Evolutionary conservation across 1,139 yeast genomes (phyloP).

Genomic region (Lodderomyces jiufengensis): DNA sequence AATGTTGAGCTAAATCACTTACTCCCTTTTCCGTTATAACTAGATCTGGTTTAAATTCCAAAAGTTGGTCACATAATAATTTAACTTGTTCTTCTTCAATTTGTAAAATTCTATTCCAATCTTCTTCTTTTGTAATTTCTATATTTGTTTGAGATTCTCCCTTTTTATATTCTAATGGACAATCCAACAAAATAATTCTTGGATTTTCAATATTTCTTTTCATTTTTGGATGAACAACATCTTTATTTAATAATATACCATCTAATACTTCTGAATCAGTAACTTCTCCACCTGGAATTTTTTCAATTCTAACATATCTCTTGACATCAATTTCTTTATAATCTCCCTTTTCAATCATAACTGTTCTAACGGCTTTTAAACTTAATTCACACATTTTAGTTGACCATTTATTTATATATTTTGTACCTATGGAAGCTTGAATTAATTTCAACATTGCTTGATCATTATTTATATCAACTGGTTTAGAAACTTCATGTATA

Average conservation of each 20-base stretch:
- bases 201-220: slow-evolving; percentile 85
- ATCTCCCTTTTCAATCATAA: slow-evolving; percentile 62
- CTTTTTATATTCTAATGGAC: slow-evolving; percentile 97
- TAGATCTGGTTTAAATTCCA: slow-evolving; percentile 85
- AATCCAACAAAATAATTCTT: slow-evolving; percentile 80
- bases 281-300: slow-evolving; percentile 97
- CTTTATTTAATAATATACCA: slow-evolving; percentile 93
- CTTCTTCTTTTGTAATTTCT: slow-evolving; percentile 93
- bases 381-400: slow-evolving; percentile 88
- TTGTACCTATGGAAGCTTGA: slow-evolving; percentile 92
- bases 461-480: slow-evolving; percentile 82
- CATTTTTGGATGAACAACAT: slow-evolving; percentile 98
- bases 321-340: slow-evolving; percentile 88
- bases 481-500: slow-evolving; percentile 77
- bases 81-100: slow-evolving; percentile 98
- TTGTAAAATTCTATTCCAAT: slow-evolving; percentile 93
- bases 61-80: slow-evolving; percentile 77
- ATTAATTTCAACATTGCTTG: slow-evolving; percentile 84
- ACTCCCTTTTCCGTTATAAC: slow-evolving; percentile 99
- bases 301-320: slow-evolving; percentile 90
- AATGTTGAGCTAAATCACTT: slow-evolving; percentile 96
- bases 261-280: slow-evolving; percentile 83
- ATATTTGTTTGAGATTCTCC: slow-evolving; percentile 98
- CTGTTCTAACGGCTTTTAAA: slow-evolving; percentile 83
- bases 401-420: slow-evolving; percentile 90